These are phyloP conservation scores for Cryptosporidium tyzzeri DNA, from an alignment of 169 alveolate species.

Conservation along the genomic window DNA sequence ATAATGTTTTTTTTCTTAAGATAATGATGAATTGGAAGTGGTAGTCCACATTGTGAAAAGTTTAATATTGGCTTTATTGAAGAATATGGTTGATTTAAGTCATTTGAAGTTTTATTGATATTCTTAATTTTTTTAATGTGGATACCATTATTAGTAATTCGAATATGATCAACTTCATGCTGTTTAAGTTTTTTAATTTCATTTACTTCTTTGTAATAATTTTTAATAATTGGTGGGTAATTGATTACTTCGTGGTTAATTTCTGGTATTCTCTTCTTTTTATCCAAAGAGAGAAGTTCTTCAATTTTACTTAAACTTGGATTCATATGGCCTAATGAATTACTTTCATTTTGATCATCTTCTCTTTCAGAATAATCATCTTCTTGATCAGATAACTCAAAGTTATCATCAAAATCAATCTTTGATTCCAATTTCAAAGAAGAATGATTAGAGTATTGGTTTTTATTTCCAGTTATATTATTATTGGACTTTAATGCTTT, in stretches of 20 bases:
- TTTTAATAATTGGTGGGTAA: conserved; percentile 88
- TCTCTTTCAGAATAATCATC: background rate
- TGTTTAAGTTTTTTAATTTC: conserved; percentile 89
- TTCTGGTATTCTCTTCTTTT: conserved; percentile 70
- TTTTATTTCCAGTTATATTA: background rate
- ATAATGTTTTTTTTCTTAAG: conserved; percentile 91
- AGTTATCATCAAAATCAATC: background rate
- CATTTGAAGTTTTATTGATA: conserved; percentile 87
- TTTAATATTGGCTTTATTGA: conserved; percentile 91
- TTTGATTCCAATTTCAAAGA: background rate
- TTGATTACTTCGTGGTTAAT: conserved; percentile 88
- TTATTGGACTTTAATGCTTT: conserved; percentile 25
- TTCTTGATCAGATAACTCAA: conserved; percentile 1
- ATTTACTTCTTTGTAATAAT: conserved; percentile 88
- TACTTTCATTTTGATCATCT: conserved; percentile 10
- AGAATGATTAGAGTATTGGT: background rate
- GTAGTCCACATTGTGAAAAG: conserved; percentile 98
- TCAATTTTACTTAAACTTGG: conserved; percentile 6
- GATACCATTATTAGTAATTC: conserved; percentile 90
- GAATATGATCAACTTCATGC: conserved; percentile 90
- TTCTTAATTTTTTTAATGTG: conserved; percentile 86
- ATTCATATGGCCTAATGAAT: background rate
- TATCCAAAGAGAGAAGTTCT: conserved; percentile 19
- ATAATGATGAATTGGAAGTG: conserved; percentile 90
- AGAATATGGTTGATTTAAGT: conserved; percentile 82